These are phyloP conservation scores for Neckera pumila DNA, from an alignment of 225 moss, liverwort and hornwort species.

Conservation along the genomic window DNA sequence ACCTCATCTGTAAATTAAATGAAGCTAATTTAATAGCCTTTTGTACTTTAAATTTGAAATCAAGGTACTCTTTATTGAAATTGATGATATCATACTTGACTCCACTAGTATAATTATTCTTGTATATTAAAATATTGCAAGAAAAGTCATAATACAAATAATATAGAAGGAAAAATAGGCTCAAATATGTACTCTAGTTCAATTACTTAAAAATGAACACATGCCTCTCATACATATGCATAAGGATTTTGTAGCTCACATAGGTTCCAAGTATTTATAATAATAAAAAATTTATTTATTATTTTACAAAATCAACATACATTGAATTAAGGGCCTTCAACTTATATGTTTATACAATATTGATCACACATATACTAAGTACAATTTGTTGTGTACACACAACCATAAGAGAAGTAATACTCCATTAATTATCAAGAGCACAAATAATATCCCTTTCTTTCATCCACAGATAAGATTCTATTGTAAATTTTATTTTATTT, in stretches of 20 bases:
- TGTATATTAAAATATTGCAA: background rate
- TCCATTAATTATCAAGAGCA: background rate
- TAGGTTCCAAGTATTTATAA: background rate
- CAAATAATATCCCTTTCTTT: background rate
- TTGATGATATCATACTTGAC: background rate
- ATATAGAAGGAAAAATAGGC: background rate
- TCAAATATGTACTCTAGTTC: background rate
- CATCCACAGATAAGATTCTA: no score
- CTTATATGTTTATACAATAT: background rate
- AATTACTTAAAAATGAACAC: background rate
- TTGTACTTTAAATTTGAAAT: background rate
- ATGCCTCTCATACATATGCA: background rate
- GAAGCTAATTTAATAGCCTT: background rate
- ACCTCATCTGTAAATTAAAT: background rate
- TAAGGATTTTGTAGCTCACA: no score
- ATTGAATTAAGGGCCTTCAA: background rate
- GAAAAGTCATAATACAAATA: rapidly evolving
- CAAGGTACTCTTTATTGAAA: background rate
- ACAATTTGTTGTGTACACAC: background rate
- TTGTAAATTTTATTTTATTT: background rate
- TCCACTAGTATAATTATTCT: background rate
- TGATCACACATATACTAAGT: background rate
- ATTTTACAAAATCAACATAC: background rate
- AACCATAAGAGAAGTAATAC: background rate
- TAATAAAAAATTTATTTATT: background rate